Conservation (phyloP, 306 rosid genomes). For the Prunus mira region DNA sequence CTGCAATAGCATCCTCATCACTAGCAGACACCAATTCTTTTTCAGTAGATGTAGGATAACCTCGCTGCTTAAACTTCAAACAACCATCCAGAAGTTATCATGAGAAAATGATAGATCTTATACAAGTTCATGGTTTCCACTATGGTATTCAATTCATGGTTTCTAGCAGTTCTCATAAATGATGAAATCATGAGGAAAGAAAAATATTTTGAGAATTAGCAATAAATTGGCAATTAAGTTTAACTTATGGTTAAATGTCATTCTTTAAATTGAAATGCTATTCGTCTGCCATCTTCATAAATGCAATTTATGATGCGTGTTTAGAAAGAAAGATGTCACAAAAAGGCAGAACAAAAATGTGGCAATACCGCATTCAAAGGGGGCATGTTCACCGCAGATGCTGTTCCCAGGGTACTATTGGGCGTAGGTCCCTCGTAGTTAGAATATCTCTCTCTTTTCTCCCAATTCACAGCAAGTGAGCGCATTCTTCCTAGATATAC, state of each 20-base stretch:
- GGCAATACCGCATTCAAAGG: conserved; percentile 57
- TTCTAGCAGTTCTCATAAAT: not conserved
- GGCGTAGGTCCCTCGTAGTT: conserved; percentile 58
- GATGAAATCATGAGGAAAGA: not conserved
- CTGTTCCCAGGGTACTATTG: conserved; percentile 50
- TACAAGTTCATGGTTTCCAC: not conserved
- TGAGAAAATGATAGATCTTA: not conserved
- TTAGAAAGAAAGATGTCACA: conserved; percentile 18
- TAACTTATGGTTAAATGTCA: not conserved
- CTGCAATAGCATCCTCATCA: conserved; percentile 81
- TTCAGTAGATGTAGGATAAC: conserved; percentile 58
- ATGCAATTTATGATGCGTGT: not conserved
- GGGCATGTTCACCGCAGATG: conserved; percentile 42
- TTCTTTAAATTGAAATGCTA: not conserved
- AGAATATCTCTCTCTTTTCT: conserved; percentile 71
- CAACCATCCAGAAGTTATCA: not conserved
- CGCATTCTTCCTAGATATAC: conserved; percentile 66
- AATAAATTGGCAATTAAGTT: not conserved
- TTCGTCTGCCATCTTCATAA: not conserved
- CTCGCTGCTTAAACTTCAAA: conserved; percentile 62
- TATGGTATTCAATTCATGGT: not conserved
- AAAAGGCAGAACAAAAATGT: conserved; percentile 20
- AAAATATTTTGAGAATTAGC: not conserved
- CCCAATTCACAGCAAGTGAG: conserved; percentile 64
- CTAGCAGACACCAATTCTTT: conserved; percentile 73